Conservation (phyloP, 73 alveolate species). For the Symbiodinium pilosum region DNA sequence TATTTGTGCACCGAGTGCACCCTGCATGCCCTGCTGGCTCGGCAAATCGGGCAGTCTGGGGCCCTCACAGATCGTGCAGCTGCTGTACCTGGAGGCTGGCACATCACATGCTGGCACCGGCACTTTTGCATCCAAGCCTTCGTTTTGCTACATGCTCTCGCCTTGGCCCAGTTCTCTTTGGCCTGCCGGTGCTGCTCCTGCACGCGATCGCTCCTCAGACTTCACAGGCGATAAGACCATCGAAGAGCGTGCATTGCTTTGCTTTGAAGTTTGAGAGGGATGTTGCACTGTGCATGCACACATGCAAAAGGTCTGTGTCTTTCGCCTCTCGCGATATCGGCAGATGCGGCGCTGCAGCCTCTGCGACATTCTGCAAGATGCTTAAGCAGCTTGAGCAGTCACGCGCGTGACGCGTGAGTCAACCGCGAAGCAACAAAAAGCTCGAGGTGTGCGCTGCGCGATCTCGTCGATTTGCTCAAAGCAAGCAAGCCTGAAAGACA, state of each 20-base stretch:
- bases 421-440: too few species aligned
- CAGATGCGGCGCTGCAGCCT: conserved; percentile 20
- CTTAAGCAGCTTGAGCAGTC: too few species aligned
- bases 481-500: conserved; percentile 31
- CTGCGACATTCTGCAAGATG: background rate
- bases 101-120: background rate
- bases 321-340: background rate
- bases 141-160: too few species aligned
- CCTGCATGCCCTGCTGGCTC: too few species aligned
- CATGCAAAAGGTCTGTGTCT: too few species aligned
- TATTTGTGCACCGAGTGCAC: too few species aligned
- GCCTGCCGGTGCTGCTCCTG: conserved; percentile 51
- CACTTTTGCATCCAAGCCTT: background rate
- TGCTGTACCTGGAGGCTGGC: background rate
- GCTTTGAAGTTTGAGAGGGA: too few species aligned
- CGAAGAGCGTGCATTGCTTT: too few species aligned
- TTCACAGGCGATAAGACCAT: too few species aligned
- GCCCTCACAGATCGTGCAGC: background rate
- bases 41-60: too few species aligned
- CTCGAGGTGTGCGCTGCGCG: conserved; percentile 17
- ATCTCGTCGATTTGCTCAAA: conserved; percentile 69
- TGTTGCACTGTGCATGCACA: too few species aligned
- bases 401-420: too few species aligned
- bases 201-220: background rate
- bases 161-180: conserved; percentile 76